Evolutionary conservation across 371 early-diverging fungal species (phyloP).

Genomic region (Lichtheimia hyalospora): DNA sequence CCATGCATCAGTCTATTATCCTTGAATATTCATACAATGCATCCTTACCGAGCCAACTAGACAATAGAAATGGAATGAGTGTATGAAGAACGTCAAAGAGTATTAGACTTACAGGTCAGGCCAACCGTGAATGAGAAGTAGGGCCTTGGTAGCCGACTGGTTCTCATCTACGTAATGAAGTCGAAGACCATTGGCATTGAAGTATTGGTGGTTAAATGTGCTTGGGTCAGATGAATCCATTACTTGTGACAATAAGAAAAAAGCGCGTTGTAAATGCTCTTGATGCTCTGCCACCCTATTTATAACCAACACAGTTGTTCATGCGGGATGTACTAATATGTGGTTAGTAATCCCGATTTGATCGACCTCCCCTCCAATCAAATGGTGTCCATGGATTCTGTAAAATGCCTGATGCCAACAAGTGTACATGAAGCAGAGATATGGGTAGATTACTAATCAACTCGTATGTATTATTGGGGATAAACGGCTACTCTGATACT

Average conservation of each 20-base stretch:
- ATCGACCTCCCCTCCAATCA: not conserved
- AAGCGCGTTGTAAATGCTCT: not conserved
- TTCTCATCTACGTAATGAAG: slow-evolving; percentile 75
- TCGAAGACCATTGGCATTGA: slow-evolving; percentile 41
- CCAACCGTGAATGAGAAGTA: slow-evolving; percentile 71
- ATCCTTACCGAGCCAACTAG: not conserved
- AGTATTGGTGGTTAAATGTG: slow-evolving; percentile 41
- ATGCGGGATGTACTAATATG: not conserved
- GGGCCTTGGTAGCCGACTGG: slow-evolving; percentile 31
- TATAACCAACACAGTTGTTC: not conserved
- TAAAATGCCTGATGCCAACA: not conserved
- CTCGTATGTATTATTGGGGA: not conserved
- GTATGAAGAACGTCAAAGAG: not conserved
- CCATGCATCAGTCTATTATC: too few relatives aligned
- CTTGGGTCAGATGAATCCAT: slow-evolving; percentile 29
- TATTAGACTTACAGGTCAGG: slow-evolving; percentile 51
- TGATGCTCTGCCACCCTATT: not conserved
- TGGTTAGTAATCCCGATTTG: not conserved
- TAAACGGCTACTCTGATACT: not conserved
- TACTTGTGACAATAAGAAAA: not conserved
- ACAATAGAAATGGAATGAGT: not conserved
- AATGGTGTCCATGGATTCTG: not conserved
- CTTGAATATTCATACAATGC: too few relatives aligned
- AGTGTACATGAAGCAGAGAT: not conserved
- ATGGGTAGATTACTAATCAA: not conserved